Percentiles rank a stretch among this genome's conserved stretches.
Evolutionary conservation across 2,329 filamentous ascomycete genomes (phyloP).

Genomic region (Aspergillus sp.): DNA sequence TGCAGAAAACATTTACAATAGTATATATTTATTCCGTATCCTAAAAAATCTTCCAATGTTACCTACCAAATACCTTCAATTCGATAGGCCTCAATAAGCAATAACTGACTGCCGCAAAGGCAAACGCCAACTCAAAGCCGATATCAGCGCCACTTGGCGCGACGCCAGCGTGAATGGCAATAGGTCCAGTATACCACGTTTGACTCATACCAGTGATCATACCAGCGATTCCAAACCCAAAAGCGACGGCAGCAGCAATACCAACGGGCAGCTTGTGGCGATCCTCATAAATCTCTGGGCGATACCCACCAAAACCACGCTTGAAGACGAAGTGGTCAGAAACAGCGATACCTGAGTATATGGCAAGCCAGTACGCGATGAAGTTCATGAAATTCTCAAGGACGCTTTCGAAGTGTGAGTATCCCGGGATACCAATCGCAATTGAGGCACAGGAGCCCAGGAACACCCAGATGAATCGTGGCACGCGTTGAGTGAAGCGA

Average conservation of each 20-base stretch:
- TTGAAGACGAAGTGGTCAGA: slow-evolving; percentile 64
- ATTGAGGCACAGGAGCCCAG: slow-evolving; percentile 58
- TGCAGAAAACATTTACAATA: no score
- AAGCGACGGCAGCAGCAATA: slow-evolving; percentile 57
- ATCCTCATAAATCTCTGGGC: slow-evolving; percentile 52
- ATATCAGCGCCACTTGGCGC: slow-evolving; percentile 48
- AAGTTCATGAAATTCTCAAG: slow-evolving; percentile 65
- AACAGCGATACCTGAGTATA: slow-evolving; percentile 62
- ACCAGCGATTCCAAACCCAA: slow-evolving; percentile 57
- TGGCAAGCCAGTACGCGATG: slow-evolving; percentile 66
- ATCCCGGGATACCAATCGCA: slow-evolving; percentile 64
- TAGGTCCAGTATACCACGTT: slow-evolving; percentile 61
- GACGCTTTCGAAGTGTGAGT: slow-evolving; percentile 56
- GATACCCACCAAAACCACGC: slow-evolving; percentile 55
- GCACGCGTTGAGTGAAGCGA: slow-evolving; percentile 53
- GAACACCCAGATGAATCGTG: slow-evolving; percentile 62
- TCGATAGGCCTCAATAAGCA: slow-evolving; percentile 46
- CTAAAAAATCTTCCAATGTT: slow-evolving; percentile 2
- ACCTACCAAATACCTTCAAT: slow-evolving; percentile 38
- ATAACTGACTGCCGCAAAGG: slow-evolving; percentile 51
- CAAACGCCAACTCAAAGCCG: slow-evolving; percentile 61
- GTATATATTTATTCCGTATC: no score
- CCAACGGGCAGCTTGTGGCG: slow-evolving; percentile 54
- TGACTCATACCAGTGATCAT: slow-evolving; percentile 66
- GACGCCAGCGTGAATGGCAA: slow-evolving; percentile 53